Percentiles rank a stretch among this genome's conserved stretches.
Conservation (phyloP, 2,329 filamentous ascomycete species). For the Colletotrichum musicola region DNA sequence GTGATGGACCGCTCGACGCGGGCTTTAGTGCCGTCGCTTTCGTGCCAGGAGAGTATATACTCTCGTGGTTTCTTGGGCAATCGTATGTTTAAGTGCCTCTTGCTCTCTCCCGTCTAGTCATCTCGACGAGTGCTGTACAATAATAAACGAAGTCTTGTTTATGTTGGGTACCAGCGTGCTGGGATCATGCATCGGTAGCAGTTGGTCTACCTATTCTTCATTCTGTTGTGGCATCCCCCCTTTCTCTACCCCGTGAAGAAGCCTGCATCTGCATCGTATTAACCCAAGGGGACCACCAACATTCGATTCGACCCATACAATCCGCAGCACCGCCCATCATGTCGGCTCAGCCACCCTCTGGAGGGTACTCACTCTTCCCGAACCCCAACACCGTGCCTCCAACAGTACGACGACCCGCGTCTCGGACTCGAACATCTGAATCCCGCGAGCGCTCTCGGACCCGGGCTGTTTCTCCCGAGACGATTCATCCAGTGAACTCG, state of each 20-base stretch:
- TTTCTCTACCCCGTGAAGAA: slow-evolving; percentile 17
- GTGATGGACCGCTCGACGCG: slow-evolving; percentile 20
- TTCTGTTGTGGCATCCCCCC: slow-evolving; percentile 20
- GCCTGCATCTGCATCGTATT: background rate
- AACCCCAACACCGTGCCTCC: slow-evolving; percentile 60
- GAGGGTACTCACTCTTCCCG: slow-evolving; percentile 70
- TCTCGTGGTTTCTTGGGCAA: slow-evolving; percentile 21
- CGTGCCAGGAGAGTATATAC: slow-evolving; percentile 37
- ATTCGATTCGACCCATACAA: slow-evolving; percentile 7
- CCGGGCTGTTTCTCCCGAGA: slow-evolving; percentile 51
- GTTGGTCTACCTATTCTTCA: slow-evolving; percentile 25
- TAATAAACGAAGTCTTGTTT: slow-evolving; percentile 22
- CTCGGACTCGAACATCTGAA: slow-evolving; percentile 53
- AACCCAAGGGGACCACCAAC: slow-evolving; percentile 5
- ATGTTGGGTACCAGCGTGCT: slow-evolving; percentile 10
- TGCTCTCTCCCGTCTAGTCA: slow-evolving; percentile 20
- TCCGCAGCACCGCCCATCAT: slow-evolving; percentile 45
- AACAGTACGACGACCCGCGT: slow-evolving; percentile 56
- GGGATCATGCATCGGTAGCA: slow-evolving; percentile 37
- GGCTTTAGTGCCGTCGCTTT: slow-evolving; percentile 10
- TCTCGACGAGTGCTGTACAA: slow-evolving; percentile 12
- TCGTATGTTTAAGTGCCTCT: slow-evolving; percentile 20
- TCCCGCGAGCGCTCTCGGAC: slow-evolving; percentile 50
- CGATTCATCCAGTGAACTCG: slow-evolving; percentile 42
- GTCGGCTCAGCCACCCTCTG: slow-evolving; percentile 54